Conservation (phyloP, 1,139 yeast species). For the Fermentozyma sake region DNA sequence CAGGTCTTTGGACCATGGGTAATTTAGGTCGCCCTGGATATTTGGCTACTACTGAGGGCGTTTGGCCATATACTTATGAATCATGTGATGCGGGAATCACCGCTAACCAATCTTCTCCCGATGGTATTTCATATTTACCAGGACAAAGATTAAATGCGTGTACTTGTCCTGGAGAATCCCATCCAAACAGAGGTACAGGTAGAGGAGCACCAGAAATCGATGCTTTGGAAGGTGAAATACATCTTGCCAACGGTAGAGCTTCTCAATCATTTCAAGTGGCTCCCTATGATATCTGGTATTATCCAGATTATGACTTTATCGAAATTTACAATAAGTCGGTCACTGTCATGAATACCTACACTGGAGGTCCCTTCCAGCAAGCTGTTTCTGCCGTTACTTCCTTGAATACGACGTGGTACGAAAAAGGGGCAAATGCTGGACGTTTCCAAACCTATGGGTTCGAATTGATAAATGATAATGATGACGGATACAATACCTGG, state of each 20-base stretch:
- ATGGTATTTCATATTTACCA: conserved; percentile 73
- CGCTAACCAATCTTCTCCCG: conserved; percentile 79
- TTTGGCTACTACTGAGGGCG: conserved; percentile 74
- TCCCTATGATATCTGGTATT: conserved; percentile 27
- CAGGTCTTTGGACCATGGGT: conserved; percentile 88
- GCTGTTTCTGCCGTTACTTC: conserved; percentile 25
- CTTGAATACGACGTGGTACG: conserved; percentile 23
- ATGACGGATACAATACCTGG: conserved; percentile 23
- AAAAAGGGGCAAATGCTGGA: conserved; percentile 14
- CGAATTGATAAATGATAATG: conserved; percentile 21
- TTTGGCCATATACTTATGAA: conserved; percentile 86
- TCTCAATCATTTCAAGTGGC: conserved; percentile 27
- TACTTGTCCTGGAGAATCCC: conserved; percentile 23
- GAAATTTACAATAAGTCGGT: conserved; percentile 17
- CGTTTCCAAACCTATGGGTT: conserved; percentile 22
- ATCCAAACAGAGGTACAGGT: conserved; percentile 24
- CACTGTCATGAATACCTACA: conserved; percentile 25
- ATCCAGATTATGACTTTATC: conserved; percentile 23
- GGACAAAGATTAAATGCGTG: conserved; percentile 64
- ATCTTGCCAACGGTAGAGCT: conserved; percentile 19
- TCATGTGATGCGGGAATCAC: conserved; percentile 86
- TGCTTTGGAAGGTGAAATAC: conserved; percentile 22
- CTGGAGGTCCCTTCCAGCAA: conserved; percentile 27
- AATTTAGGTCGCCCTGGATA: conserved; percentile 83
- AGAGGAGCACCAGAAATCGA: conserved; percentile 32